Percentiles rank a stretch among this genome's conserved stretches.
Conservation (phyloP, 2,329 filamentous ascomycete species). For the Aureobasidium pullulans region DNA sequence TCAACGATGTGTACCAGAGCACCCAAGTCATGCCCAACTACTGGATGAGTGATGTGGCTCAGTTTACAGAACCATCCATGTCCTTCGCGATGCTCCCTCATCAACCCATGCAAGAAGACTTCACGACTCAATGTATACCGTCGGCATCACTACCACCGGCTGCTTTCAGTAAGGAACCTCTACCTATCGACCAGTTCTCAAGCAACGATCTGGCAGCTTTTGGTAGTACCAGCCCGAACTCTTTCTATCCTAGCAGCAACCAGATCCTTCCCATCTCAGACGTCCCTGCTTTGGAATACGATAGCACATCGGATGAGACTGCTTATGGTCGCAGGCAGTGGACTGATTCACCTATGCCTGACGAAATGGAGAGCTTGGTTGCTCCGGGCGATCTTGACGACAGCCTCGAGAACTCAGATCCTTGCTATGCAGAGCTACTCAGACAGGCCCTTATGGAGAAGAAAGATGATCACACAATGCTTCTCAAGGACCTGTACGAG, state of each 20-base stretch:
- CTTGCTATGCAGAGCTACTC: slow-evolving; percentile 69
- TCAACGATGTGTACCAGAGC: background rate
- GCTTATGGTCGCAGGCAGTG: background rate
- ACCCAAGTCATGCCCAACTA: background rate
- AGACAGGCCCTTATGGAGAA: slow-evolving; percentile 62
- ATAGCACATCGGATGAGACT: background rate
- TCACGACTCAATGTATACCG: background rate
- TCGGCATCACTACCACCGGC: background rate
- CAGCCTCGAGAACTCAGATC: slow-evolving; percentile 19
- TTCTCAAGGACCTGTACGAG: slow-evolving; percentile 77
- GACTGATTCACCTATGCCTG: slow-evolving; percentile 2
- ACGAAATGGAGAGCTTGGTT: background rate
- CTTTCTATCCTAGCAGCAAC: background rate
- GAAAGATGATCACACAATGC: slow-evolving; percentile 51
- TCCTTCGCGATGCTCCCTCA: background rate
- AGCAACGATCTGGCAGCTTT: background rate
- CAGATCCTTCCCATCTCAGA: slow-evolving; percentile 1
- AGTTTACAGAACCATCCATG: background rate
- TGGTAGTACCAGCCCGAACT: background rate
- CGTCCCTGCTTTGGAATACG: slow-evolving; percentile 6
- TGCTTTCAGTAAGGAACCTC: slow-evolving; percentile 2
- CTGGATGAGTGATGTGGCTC: background rate
- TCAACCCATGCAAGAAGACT: background rate
- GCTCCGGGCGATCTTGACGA: background rate
- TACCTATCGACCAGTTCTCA: background rate